Percentiles rank a stretch among this genome's conserved stretches.
phyloP scores from a whole-genome alignment of 2,329 filamentous ascomycete species.

The Ascochyta rabiei region DNA sequence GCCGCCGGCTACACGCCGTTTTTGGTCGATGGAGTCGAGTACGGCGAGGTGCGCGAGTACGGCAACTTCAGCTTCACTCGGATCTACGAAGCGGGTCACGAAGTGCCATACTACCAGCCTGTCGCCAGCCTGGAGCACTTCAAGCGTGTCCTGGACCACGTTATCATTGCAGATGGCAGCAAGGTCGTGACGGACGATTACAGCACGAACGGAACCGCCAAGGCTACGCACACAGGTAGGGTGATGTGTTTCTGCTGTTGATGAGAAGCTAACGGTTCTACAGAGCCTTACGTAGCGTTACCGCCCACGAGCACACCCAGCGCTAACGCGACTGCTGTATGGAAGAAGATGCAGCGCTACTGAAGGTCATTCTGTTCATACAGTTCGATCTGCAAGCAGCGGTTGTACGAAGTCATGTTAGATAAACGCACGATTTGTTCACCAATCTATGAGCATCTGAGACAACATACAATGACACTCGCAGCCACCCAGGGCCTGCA shows the following conservation, averaged over 20 bases:
- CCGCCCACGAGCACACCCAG: conserved; percentile 34
- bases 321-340: conserved; percentile 3
- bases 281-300: conserved; percentile 35
- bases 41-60: conserved; percentile 50
- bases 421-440: no score
- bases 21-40: conserved; percentile 48
- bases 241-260: background rate
- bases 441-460: no score
- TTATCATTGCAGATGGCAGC: conserved; percentile 40
- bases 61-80: conserved; percentile 51
- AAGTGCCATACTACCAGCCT: conserved; percentile 53
- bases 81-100: conserved; percentile 50
- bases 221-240: conserved; percentile 36
- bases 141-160: conserved; percentile 33
- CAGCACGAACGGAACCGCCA: conserved; percentile 38
- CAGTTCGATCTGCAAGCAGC: no score
- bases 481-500: background rate
- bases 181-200: conserved; percentile 35
- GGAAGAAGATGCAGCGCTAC: no score
- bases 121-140: conserved; percentile 40
- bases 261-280: background rate
- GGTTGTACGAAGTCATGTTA: no score
- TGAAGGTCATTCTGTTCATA: background rate
- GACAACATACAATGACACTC: background rate
- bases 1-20: conserved; percentile 74